Evolutionary conservation across 2,329 filamentous ascomycete genomes (phyloP).

Genomic region (Ascochyta koolunga): DNA sequence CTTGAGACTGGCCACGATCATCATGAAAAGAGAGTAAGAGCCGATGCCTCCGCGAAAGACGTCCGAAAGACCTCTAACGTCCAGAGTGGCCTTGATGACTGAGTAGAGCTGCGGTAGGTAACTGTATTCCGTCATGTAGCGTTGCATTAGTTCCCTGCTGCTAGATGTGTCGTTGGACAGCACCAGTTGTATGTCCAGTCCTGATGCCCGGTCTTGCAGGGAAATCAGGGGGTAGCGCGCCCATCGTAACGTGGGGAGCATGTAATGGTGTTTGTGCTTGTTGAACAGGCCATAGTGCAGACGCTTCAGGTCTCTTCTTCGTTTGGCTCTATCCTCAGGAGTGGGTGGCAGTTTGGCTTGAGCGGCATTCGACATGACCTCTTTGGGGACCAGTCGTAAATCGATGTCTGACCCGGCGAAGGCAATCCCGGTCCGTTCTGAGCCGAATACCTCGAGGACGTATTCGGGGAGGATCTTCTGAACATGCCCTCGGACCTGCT

Average conservation of each 20-base stretch:
- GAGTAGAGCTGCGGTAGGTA: slow-evolving; percentile 58
- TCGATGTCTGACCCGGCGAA: slow-evolving; percentile 62
- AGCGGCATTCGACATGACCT: slow-evolving; percentile 7
- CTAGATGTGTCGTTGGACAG: slow-evolving; percentile 50
- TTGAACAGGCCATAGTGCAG: slow-evolving; percentile 9
- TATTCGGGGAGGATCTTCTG: slow-evolving; percentile 28
- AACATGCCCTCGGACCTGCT: slow-evolving; percentile 34
- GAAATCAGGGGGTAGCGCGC: slow-evolving; percentile 51
- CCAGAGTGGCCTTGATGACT: slow-evolving; percentile 57
- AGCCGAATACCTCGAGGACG: slow-evolving; percentile 58
- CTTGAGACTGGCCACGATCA: slow-evolving; percentile 62
- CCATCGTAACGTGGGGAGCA: slow-evolving; percentile 28
- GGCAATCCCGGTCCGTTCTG: slow-evolving; percentile 59
- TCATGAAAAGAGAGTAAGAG: slow-evolving; percentile 62
- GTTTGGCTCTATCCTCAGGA: slow-evolving; percentile 8
- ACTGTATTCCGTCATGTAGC: slow-evolving; percentile 58
- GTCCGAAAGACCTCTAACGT: slow-evolving; percentile 57
- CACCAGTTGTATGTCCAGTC: slow-evolving; percentile 60
- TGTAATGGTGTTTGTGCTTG: slow-evolving; percentile 9
- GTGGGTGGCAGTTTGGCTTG: slow-evolving; percentile 23
- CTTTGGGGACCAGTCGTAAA: slow-evolving; percentile 44
- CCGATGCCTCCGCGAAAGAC: slow-evolving; percentile 57
- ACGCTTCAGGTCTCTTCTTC: slow-evolving; percentile 4
- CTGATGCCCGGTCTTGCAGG: slow-evolving; percentile 54
- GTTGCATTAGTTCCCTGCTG: slow-evolving; percentile 52